Evolutionary conservation across 306 rosid species (phyloP), one percentile per base, ranked within the genome.

Genomic region (Cicer arietinum): DNA sequence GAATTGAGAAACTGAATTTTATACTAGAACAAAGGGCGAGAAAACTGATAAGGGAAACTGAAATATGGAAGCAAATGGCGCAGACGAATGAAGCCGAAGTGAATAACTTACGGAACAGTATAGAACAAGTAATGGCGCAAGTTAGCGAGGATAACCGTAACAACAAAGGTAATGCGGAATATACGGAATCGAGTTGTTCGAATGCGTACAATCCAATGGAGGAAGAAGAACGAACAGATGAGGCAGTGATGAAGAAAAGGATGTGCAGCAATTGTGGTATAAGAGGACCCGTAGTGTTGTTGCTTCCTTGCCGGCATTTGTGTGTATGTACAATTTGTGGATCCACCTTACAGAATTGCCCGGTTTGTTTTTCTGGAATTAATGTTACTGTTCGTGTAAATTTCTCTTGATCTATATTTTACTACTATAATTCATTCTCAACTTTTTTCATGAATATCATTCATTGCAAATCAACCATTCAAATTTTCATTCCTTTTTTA

Each of bases 281-380:
- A 69, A 75, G 87, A 7, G 96, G 88, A 61, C 86, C 96, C 7
- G 86, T 73, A 73, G 96, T 93, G 84, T 46, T 94, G 84, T 45
- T 90, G 75, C 76, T 94, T 66, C 97, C 96, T 16, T 94, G 98
- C 74, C 84, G 98, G 84, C 98, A 91, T 86, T 80, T 94, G 16
- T 91, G 98, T 80, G 48, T 91, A 1, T 94, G 97, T 53, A 75
- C 91, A 7, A 47, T 56, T 45, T 93, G 98, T 69, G 98, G 92
- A 83, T 88, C 98, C 88, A 48, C 69, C 7, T 35, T 79, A 0
- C 84, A 58, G 40, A 64, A 56, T 71, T 94, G 98, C 74, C 98
- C 97, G 0, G 82, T 87, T 1, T 94, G 98, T 71, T 67, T 73
- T 9, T 84, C 88, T 59, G 76, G 68, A 47, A 84, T 87, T 20